Evolutionary conservation across 1,284 basidiomycete genomes (phyloP), one percentile per base, ranked within the genome.

Genomic region (Stereum hirsutum): DNA sequence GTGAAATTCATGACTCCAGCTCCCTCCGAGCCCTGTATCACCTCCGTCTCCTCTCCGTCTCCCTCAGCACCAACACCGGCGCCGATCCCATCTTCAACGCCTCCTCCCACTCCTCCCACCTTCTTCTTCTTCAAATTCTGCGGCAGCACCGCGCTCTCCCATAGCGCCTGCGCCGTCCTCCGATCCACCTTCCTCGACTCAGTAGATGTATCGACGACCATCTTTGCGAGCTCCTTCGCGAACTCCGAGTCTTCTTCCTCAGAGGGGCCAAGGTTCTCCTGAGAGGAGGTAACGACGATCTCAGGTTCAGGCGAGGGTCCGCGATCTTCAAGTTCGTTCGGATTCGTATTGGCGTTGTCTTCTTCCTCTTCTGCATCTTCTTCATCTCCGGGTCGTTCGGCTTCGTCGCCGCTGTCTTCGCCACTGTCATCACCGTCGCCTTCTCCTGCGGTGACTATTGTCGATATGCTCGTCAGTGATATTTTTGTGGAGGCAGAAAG

Each of bases 231-330:
- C 60, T 99, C 96, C 58, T 92, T 90, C 8, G 82, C 89, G 56
- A 99, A 98, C 35, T 95, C 95, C 5, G 83, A 87, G 39, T 95
- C 88, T 24, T 89, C 93, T 54, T 95, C 90, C 52, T 89, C 82
- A 2, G 81, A 77, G 2, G 86, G 86, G 7, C 87, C 87, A 21
- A 85, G 61, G 48, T 71, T 69, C 53, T 89, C 87, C 52, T 82
- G 76, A 2, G 69, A 64, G 12, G 80, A 76, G 31, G 81, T 71
- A 19, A 90, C 69, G 6, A 91, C 72, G 17, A 82, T 75, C 34
- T 82, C 70, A 27, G 51, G 51, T 26, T 93, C 89, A 1, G 85
- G 86, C 8, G 86, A 89, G 5, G 80, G 74, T 0, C 81, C 72
- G 17, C 85, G 75, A 41, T 82, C 81, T 39, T 74, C 74, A 23